Evolutionary conservation across 148 eudicot species (phyloP), one percentile per base, ranked within the genome.

Genomic region (Silene latifolia): DNA sequence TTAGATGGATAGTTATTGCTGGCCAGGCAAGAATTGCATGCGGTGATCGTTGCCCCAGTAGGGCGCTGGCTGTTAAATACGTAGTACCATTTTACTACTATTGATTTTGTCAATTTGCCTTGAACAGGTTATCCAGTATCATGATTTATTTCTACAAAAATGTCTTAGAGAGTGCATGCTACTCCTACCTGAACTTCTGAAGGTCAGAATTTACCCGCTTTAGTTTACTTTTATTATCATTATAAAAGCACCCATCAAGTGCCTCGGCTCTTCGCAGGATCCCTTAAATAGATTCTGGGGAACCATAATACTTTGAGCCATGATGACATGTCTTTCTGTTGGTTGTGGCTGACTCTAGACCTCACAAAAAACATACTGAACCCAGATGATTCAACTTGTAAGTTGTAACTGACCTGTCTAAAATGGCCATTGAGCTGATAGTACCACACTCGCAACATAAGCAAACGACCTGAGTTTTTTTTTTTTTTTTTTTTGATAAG

Each of bases 131-230:
- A 87, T 93, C 73, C 90, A 89, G 53, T 86, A 85, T 80, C 96
- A 90, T 74, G 95, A 96, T 75, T 77, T 88, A 77, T 92, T 96
- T 77, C 94, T 96, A 27, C 87, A 92, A 66, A 96, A 96, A 83
- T 92, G 99, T 75, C 83, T 96, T 69, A 87, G 92, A 83, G 99
- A 96, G 80, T 96, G 99, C 81, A 88, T 93, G 87, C 91, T 96
- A 60, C 99, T 96, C 82, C 83, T 94, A 63, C 99, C 99, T 25
- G 91, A 82, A 78, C 93, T 92, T 78, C 80, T 92, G 51, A 92
- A 87, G 99, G 98, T 96, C 76, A 78, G 21, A 4, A 72, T 74
- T 61, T 69, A 4, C 56, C 58, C 27, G 35, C 65, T 27, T 17
- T 32, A 27, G 20, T 64, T 64, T 32, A 32, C 29, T 64, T 29